Percentiles rank a stretch among this genome's conserved stretches.
phyloP scores from a whole-genome alignment of 345 rosid species.

The Gossypium stocksii region DNA sequence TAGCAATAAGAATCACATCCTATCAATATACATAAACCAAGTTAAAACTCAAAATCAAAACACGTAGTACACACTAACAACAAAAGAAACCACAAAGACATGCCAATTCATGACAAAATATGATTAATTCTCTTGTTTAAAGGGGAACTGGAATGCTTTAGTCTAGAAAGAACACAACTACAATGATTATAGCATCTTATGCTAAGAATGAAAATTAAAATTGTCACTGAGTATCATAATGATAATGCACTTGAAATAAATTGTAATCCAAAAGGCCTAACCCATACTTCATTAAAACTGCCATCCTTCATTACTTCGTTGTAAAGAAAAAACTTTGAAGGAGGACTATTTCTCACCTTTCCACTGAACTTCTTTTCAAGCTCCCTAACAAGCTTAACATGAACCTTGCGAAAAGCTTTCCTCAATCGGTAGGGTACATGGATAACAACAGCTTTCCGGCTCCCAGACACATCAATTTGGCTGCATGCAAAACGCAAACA shows the following conservation, averaged over 20 bases:
- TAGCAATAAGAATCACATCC: constrained; percentile 80
- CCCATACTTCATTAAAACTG: background rate
- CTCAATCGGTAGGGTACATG: constrained; percentile 79
- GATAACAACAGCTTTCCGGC: constrained; percentile 68
- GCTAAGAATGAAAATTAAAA: background rate
- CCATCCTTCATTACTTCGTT: background rate
- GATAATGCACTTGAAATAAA: background rate
- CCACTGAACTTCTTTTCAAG: constrained; percentile 92
- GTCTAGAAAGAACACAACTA: background rate
- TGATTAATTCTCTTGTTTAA: background rate
- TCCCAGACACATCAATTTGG: constrained; percentile 76
- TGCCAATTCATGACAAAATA: background rate
- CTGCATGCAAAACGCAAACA: constrained; percentile 31
- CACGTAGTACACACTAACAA: too few relatives aligned
- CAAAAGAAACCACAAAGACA: background rate
- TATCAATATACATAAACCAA: constrained; percentile 16
- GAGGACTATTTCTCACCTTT: constrained; percentile 38
- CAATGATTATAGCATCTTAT: background rate
- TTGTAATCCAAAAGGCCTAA: background rate
- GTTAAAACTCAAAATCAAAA: constrained; percentile 2
- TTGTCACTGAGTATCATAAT: background rate
- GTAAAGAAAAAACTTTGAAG: background rate
- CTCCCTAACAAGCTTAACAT: constrained; percentile 81
- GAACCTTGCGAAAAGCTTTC: constrained; percentile 72
- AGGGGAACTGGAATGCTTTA: too few relatives aligned